Evolutionary conservation across 202 grass and related monocot species (phyloP).

Genomic region (Carex sylvatica): DNA sequence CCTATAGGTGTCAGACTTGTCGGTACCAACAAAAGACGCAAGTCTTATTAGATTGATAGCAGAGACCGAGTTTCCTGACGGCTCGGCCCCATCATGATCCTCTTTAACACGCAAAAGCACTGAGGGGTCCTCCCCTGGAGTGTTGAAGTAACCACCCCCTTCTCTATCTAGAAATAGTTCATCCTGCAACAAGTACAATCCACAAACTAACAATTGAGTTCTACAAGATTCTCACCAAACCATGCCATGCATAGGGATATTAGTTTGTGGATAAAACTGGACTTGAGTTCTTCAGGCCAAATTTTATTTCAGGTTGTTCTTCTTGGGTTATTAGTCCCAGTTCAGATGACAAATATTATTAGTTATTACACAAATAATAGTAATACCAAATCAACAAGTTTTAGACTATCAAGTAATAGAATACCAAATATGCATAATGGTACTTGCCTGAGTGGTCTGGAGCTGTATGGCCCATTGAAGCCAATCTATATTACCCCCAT

Average conservation of each 20-base stretch:
- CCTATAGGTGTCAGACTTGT: slow-evolving; percentile 52
- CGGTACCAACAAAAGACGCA: slow-evolving; percentile 56
- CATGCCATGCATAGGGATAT: not conserved
- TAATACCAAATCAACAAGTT: not conserved
- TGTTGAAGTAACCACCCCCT: slow-evolving; percentile 96
- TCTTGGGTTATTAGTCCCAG: not conserved
- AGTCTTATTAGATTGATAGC: slow-evolving; percentile 89
- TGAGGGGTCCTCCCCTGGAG: slow-evolving; percentile 85
- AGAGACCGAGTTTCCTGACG: slow-evolving; percentile 86
- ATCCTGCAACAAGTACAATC: slow-evolving; percentile 45
- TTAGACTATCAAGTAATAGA: not conserved
- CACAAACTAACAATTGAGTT: not conserved
- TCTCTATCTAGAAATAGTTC: slow-evolving; percentile 78
- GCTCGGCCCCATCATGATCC: slow-evolving; percentile 96
- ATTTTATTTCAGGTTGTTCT: not conserved
- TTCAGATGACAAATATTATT: not conserved
- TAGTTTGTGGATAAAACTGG: not conserved
- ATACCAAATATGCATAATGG: not conserved
- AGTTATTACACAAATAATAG: not conserved
- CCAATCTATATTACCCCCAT: slow-evolving; percentile 78
- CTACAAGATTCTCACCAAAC: not conserved
- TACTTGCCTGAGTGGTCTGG: slow-evolving; percentile 81
- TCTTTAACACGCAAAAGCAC: slow-evolving; percentile 91
- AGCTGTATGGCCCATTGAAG: slow-evolving; percentile 72
- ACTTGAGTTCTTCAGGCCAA: not conserved